These are phyloP conservation scores for Hirschioporus abietinus DNA, from an alignment of 768 basidiomycete genomes.

Conservation along the genomic window DNA sequence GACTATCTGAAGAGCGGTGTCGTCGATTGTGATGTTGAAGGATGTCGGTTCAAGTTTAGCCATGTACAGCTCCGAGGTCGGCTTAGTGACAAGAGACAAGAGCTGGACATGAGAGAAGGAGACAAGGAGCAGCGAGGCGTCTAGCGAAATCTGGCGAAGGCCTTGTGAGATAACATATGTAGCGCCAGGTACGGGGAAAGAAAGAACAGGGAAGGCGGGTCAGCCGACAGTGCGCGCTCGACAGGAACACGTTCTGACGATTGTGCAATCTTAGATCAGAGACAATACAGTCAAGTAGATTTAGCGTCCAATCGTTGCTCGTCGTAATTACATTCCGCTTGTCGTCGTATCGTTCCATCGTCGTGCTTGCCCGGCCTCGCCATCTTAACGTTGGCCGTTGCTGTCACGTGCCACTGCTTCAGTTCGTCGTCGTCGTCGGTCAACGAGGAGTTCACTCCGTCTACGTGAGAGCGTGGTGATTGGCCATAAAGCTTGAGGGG, in stretches of 20 bases:
- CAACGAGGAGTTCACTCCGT: not conserved
- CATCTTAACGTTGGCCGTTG: conserved; percentile 35
- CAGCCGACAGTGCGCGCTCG: conserved; percentile 1
- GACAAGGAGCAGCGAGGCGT: conserved; percentile 7
- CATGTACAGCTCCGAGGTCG: conserved; percentile 23
- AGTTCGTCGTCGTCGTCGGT: conserved; percentile 38
- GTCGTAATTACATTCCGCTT: not conserved
- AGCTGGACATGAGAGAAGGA: conserved; percentile 7
- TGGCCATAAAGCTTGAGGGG: not conserved
- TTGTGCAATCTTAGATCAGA: not conserved
- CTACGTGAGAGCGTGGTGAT: not conserved
- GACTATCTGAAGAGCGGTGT: conserved; percentile 57
- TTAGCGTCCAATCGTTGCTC: not conserved
- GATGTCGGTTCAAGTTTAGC: conserved; percentile 17
- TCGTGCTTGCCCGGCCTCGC: conserved; percentile 44
- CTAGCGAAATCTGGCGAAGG: not conserved
- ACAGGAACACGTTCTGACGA: not conserved
- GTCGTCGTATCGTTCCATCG: not conserved
- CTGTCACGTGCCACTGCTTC: conserved; percentile 40
- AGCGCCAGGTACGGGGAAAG: not conserved
- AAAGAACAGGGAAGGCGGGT: not conserved
- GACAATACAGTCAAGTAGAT: not conserved
- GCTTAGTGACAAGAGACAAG: conserved; percentile 11
- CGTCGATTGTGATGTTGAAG: conserved; percentile 45
- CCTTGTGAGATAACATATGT: not conserved